Base-by-base conservation (phyloP, 805 yeast genomes). In the Candida incommunis region DNA sequence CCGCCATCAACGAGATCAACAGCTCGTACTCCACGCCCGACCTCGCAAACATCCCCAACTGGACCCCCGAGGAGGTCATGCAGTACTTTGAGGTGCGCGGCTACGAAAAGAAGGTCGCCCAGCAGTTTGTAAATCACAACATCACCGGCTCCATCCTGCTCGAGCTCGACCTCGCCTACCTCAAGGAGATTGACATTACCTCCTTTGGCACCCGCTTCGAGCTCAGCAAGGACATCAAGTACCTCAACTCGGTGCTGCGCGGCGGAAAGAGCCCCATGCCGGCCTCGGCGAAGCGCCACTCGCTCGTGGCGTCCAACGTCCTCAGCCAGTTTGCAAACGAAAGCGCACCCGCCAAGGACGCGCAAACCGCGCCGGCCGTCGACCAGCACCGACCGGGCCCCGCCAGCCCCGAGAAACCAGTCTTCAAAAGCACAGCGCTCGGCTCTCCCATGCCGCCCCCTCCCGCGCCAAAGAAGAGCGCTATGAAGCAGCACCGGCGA, bases 161-260 rank as follows among this genome's bases (percentile, higher is more conserved):
- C 44, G 94, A 88, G 62, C 70, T 92, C 50, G 96, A 90, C 56
- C 69, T 90, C 49, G 73, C 85, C 1, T 83, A 83, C 55, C 70
- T 92, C 55, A 92, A 90, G 60, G 99, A 92, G 62, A 68, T 92
- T 47, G 98, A 88, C 46, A 90, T 92, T 44, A 71, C 76, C 42
- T 83, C 95, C 3, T 92, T 92, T 66, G 99, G 99, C 23, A 88
- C 96, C 0, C 73, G 99, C 51, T 92, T 87, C 63, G 96, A 88
- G 60, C 76, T 92, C 41, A 80, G 77, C 62, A 87, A 86, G 58
- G 95, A 85, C 59, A 90, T 92, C 54, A 94, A 85, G 59, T 74
- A 77, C 29, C 55, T 59, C 13, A 70, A 69, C 29, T 46, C 52
- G 21, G 35, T 51, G 11, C 54, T 46, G 24, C 29, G 37, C 11